A percentile compares a stretch with the other conserved stretches of the same genome.
phyloP scores from a whole-genome alignment of 352 stramenopile species.

The Globisporangium mamillatum region DNA sequence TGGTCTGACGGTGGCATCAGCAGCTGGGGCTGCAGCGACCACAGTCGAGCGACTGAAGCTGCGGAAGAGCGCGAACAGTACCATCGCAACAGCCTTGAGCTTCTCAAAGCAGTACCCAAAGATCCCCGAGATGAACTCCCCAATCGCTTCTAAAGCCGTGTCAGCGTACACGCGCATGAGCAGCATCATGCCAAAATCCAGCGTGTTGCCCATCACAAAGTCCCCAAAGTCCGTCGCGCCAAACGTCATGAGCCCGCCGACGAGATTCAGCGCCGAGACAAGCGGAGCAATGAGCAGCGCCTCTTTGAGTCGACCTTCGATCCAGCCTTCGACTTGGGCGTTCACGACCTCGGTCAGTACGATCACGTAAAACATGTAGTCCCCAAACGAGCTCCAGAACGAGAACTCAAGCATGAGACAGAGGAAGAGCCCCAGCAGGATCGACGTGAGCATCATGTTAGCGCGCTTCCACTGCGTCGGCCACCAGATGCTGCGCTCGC shows the following conservation, averaged over 20 bases:
- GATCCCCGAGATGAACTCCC: conserved; percentile 49
- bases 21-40: conserved; percentile 9
- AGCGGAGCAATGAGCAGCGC: conserved; percentile 89
- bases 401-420: conserved; percentile 95
- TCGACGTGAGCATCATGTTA: conserved; percentile 94
- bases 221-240: conserved; percentile 95
- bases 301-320: conserved; percentile 91
- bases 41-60: conserved; percentile 53
- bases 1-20: neutral
- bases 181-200: conserved; percentile 95
- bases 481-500: conserved; percentile 81
- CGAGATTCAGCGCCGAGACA: conserved; percentile 86
- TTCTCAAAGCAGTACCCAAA: conserved; percentile 36
- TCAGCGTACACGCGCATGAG: conserved; percentile 91
- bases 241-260: conserved; percentile 93
- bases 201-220: conserved; percentile 94
- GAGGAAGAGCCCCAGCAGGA: conserved; percentile 91
- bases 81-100: conserved; percentile 32
- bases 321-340: conserved; percentile 80
- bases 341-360: conserved; percentile 91
- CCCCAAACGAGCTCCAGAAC: conserved; percentile 93
- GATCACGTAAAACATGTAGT: conserved; percentile 97
- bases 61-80: conserved; percentile 39
- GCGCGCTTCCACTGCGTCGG: conserved; percentile 93
- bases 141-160: conserved; percentile 78